Evolutionary conservation across 257 asterid genomes (phyloP).

Genomic region (Solanum commersonii): DNA sequence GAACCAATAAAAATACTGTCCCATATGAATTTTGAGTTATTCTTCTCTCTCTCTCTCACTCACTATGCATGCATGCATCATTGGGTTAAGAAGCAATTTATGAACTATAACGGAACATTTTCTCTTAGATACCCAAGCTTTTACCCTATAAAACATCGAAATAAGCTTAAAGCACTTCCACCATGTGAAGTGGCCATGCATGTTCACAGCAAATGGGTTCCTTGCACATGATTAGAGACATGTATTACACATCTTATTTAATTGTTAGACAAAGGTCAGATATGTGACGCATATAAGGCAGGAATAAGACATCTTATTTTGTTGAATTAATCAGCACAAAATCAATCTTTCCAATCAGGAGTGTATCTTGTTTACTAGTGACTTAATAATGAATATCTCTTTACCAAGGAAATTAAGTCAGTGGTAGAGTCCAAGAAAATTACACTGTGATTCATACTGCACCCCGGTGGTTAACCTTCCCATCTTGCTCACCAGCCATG

Average conservation of each 20-base stretch:
- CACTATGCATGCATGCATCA: neutral
- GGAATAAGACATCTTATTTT: neutral
- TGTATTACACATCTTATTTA: neutral
- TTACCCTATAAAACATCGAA: neutral
- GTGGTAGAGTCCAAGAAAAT: slow-evolving; percentile 9
- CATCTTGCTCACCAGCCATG: slow-evolving; percentile 89
- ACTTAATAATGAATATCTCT: neutral
- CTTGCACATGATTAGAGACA: neutral
- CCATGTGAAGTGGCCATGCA: neutral
- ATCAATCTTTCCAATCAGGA: neutral
- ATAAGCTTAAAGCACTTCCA: neutral
- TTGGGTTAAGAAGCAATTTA: neutral
- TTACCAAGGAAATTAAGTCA: neutral
- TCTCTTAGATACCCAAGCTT: neutral
- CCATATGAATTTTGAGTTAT: neutral
- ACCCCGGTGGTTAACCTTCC: slow-evolving; percentile 91
- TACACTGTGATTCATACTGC: slow-evolving; percentile 82
- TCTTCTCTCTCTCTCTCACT: neutral
- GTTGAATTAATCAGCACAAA: neutral
- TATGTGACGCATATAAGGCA: neutral
- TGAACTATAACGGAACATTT: neutral
- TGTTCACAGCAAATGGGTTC: neutral
- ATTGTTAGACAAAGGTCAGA: neutral
- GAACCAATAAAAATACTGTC: neutral
- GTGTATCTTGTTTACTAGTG: neutral